Evolutionary conservation across 495 filamentous ascomycete species (phyloP), one percentile per base, ranked within the genome.

Genomic region (Penicillium tannophilum): DNA sequence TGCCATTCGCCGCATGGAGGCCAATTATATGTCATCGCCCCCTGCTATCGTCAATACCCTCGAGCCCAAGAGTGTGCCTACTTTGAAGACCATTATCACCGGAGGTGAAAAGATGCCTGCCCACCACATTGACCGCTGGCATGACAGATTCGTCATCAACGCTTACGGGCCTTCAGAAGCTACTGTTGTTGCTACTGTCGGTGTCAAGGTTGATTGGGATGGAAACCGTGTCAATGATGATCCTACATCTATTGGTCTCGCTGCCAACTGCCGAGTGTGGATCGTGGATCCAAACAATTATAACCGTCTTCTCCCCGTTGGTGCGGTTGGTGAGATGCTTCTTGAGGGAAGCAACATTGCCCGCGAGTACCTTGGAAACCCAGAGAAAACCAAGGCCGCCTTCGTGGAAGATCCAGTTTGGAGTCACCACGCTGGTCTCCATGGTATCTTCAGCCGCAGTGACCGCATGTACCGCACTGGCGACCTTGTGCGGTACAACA

Each of bases 311-410:
- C 71, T 84, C 4, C 85, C 86, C 0, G 67, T 89, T 14, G 87
- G 87, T 8, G 73, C 78, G 12, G 73, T 86, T 4, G 88, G 88
- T n/a, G 88, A 90, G 62, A 70, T 90, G 53, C 63, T 87, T 4
- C 68, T 90, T n/a, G 83, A 87, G 65, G 86, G 86, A 3, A 80
- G 83, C 35, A 80, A 84, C 42, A 75, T 89, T 17, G 85, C 81
- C 0, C 74, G 79, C 3, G 84, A 80, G 0, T 89, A 88, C 53
- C 75, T 88, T 23, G 79, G 83, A 19, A 77, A 81, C 6, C 76
- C 76, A 6, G 75, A 77, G 57, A 88, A 86, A 30, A 82, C 79
- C 3, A 75, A 78, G 19, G 75, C 77, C n/a, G 76, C 73, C 0
- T 89, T 88, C 57, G 78, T 82, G 24, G 73, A 76, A n/a, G 66